Base-by-base conservation (phyloP, 441 rosid genomes). In the Daphne laureola region DNA sequence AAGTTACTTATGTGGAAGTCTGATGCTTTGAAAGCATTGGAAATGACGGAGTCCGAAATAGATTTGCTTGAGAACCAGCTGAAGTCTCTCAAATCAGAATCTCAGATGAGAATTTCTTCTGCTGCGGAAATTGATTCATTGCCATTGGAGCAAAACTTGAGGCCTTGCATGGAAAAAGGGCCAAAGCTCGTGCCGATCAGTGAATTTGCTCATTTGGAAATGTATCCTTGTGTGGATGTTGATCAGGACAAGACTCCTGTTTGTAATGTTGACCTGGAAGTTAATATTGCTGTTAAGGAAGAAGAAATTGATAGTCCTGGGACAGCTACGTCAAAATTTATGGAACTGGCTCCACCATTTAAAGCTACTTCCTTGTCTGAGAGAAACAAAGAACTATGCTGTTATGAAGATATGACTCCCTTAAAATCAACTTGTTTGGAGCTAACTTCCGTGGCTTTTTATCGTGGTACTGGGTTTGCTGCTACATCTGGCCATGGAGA, bases 31-130 rank as follows among this genome's bases (percentile, higher is more conserved):
- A 90, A 88, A 75, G 78, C 73, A 31, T 55, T 90, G 69, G 97
- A 86, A 78, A 61, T 68, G 71, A 84, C 87, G 1, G 99, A 95
- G 61, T 73, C 84, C 36, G 95, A 95, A 77, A 91, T 94, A 71
- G 98, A 88, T 67, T 79, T 71, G 3, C 89, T 84, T 62, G 98
- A 90, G 73, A 88, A 64, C 68, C 88, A 91, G 67, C 82, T 79
- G 1, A 80, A 74, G 80, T 59, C 59, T 7, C 66, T 86, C 67
- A 71, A 67, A 72, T 73, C 61, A 57, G 77, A 70, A 54, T 58
- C 66, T 68, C 72, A 82, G 48, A 69, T 62, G 54, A 65, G 58
- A 25, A 36, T 47, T 49, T 65, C 63, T 26, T 55, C 53, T 59
- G 67, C 68, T 14, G 70, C 63, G 5, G 61, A 64, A 23, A 74